Conservation (phyloP, 805 yeast species). For the Ogataea angusta region DNA sequence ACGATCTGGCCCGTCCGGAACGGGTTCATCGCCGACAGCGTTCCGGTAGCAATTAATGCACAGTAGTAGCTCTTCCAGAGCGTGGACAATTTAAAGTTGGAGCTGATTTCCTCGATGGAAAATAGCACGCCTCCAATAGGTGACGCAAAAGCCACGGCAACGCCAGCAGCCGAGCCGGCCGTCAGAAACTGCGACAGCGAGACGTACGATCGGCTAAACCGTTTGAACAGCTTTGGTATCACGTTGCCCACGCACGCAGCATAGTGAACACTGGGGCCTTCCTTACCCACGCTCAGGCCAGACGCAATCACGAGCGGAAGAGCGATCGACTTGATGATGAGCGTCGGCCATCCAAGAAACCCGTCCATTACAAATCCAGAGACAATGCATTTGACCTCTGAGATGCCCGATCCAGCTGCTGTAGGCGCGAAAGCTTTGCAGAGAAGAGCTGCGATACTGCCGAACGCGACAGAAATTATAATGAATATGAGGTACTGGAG, state of each 20-base stretch:
- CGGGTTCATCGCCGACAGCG: constrained; percentile 79
- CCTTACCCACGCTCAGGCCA: constrained; percentile 93
- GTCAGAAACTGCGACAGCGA: constrained; percentile 60
- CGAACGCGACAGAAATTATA: constrained; percentile 55
- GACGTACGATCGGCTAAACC: constrained; percentile 44
- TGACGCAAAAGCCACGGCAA: constrained; percentile 95
- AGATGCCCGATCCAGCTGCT: constrained; percentile 97
- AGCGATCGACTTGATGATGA: constrained; percentile 72
- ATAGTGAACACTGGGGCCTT: constrained; percentile 97
- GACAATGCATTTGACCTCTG: constrained; percentile 92
- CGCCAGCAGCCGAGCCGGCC: constrained; percentile 97
- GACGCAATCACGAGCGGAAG: constrained; percentile 90
- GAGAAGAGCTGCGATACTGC: constrained; percentile 60
- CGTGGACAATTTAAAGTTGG: constrained; percentile 68
- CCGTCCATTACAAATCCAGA: constrained; percentile 82
- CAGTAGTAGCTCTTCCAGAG: constrained; percentile 92
- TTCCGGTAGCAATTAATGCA: constrained; percentile 80
- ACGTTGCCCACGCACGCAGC: constrained; percentile 94
- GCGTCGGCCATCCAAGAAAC: constrained; percentile 70
- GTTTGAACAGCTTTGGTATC: constrained; percentile 53
- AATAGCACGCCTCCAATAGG: constrained; percentile 97
- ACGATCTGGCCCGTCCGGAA: constrained; percentile 94
- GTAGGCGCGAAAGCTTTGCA: constrained; percentile 75
- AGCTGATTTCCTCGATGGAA: constrained; percentile 85
- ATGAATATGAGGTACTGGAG: constrained; percentile 59